phyloP scores from a whole-genome alignment of 768 basidiomycete species.

The Boletus pseudopeckii region DNA sequence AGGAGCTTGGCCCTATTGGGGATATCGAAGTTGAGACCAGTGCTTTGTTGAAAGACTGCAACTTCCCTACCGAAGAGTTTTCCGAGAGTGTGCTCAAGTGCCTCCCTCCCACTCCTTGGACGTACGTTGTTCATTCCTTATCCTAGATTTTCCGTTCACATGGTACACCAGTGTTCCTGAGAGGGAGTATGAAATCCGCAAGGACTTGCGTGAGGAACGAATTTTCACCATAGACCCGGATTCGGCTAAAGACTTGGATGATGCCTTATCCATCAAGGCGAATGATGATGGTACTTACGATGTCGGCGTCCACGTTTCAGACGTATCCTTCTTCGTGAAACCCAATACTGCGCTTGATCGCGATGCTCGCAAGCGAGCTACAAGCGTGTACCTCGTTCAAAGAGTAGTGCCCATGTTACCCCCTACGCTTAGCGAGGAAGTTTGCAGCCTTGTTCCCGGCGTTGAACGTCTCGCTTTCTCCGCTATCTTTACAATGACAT shows the following conservation, averaged over 20 bases:
- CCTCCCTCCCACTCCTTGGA: slow-evolving; percentile 93
- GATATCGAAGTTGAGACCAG: slow-evolving; percentile 98
- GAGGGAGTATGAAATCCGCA: slow-evolving; percentile 81
- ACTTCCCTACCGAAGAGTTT: slow-evolving; percentile 98
- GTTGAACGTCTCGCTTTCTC: slow-evolving; percentile 91
- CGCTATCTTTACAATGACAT: slow-evolving; percentile 78
- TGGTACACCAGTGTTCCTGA: slow-evolving; percentile 67
- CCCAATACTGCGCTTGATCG: slow-evolving; percentile 97
- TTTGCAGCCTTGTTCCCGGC: slow-evolving; percentile 88
- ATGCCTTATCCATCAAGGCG: slow-evolving; percentile 84
- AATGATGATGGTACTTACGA: slow-evolving; percentile 93
- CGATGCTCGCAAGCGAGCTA: slow-evolving; percentile 95
- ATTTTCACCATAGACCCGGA: slow-evolving; percentile 94
- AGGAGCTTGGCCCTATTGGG: slow-evolving; percentile 97
- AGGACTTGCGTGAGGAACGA: slow-evolving; percentile 80
- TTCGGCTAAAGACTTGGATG: slow-evolving; percentile 88
- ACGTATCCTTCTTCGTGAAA: slow-evolving; percentile 94
- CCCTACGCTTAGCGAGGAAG: slow-evolving; percentile 84
- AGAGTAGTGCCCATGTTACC: slow-evolving; percentile 97
- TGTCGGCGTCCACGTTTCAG: slow-evolving; percentile 93
- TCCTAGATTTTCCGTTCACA: slow-evolving; percentile 7
- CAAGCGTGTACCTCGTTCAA: slow-evolving; percentile 95
- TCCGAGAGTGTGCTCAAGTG: slow-evolving; percentile 93
- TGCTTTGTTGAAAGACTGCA: slow-evolving; percentile 96
- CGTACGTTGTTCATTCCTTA: slow-evolving; percentile 42